These are phyloP conservation scores for Peltaster fructicola DNA, from an alignment of 2,329 filamentous ascomycete genomes.

Conservation along the genomic window DNA sequence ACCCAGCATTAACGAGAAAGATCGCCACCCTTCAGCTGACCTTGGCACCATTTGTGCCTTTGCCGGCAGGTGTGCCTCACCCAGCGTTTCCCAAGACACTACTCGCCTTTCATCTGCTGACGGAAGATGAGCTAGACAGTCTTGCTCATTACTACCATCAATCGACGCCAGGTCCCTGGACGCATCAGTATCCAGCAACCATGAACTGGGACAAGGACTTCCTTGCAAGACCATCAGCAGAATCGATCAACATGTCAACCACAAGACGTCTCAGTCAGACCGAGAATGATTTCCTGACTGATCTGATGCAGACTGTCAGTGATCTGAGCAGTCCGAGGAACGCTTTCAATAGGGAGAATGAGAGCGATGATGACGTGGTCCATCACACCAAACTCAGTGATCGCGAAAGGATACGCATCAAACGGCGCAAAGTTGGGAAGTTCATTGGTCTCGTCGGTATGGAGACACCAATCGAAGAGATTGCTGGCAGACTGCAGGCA, in stretches of 20 bases:
- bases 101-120: conserved; percentile 57
- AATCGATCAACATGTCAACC: too few species aligned
- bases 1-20: conserved; percentile 36
- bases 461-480: conserved; percentile 34
- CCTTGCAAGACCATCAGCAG: conserved; percentile 11
- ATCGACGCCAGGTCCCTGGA: conserved; percentile 37
- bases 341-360: conserved; percentile 2
- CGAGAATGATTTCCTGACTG: conserved; percentile 4
- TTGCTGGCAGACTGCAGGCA: conserved; percentile 22
- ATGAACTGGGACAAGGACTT: conserved; percentile 40
- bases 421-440: conserved; percentile 52
- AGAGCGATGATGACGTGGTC: conserved; percentile 4
- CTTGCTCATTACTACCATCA: conserved; percentile 61
- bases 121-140: conserved; percentile 49
- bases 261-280: too few species aligned
- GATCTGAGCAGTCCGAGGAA: conserved; percentile 20
- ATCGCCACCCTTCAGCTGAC: conserved; percentile 47
- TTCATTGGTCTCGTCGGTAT: conserved; percentile 56
- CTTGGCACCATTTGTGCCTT: conserved; percentile 45
- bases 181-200: conserved; percentile 47
- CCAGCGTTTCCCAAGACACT: conserved; percentile 47
- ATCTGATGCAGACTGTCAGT: conserved; percentile 15
- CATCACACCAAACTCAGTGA: conserved; percentile 16
- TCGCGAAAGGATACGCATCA: conserved; percentile 29
- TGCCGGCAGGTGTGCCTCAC: conserved; percentile 42